Base-by-base conservation (phyloP, 495 filamentous ascomycete genomes). In the Daldinia vernicosa region DNA sequence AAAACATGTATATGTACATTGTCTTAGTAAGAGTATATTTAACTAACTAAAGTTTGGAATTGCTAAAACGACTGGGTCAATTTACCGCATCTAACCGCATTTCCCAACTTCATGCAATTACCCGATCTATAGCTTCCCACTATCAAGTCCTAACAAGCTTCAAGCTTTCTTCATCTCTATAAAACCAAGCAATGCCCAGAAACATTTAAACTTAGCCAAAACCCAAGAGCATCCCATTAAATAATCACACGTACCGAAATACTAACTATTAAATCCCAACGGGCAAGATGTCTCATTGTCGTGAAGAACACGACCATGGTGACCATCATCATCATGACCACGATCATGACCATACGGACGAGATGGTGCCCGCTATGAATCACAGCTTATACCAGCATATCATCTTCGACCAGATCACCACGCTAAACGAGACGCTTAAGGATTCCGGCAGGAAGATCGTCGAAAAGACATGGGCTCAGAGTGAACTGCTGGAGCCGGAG, bases 311-410 rank as follows among this genome's bases (percentile, higher is more conserved):
- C 57, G 74, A 75, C 45, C 67, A 76, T 26, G 54, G 32, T 27
- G 57, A 63, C 32, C 30, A 65, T 28, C 53, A 69, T 58, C 22
- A 61, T 26, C 53, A 69, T 55, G 57, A 74, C 53, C 77, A 82
- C 64, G 80, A 76, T 4, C 92, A 97, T 76, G 91, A 93, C 76
- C 93, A 96, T 78, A 88, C 90, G 22, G 94, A 98, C 80, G 96
- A 99, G 79, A 87, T 96, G 73, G 92, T 91, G 5, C 94, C 95
- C 1, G 94, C 94, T 3, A 81, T 96, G 33, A 94, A 98, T 79
- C 90, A 88, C 63, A 90, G 93, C 33, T 85, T 99, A 12, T 98
- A 97, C 80, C 87, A 92, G 51, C 91, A 97, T 76, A 95, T 99
- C 73, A 86, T 94, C 63, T 98, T 98, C 78, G 90, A 92, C 79